Conservation (phyloP, 2,329 filamentous ascomycete genomes). For the Cladosporium cucumerinum region DNA sequence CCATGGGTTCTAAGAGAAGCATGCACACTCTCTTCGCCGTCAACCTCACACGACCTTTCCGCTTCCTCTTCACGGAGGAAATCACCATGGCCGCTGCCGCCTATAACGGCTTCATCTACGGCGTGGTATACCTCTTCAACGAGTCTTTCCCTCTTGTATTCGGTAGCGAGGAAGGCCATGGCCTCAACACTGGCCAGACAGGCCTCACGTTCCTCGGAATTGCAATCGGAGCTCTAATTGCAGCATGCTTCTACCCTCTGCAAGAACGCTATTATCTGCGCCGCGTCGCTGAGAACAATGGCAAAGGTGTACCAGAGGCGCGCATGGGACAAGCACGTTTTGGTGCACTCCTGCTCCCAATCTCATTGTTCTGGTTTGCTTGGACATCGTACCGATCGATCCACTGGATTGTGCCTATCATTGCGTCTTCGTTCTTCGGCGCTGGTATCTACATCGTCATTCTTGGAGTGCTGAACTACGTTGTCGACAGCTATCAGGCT, state of each 20-base stretch:
- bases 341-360: conserved; percentile 24
- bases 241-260: conserved; percentile 40
- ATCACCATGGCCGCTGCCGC: conserved; percentile 47
- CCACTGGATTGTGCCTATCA: conserved; percentile 38
- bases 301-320: conserved; percentile 31
- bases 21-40: conserved; percentile 42
- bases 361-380: conserved; percentile 32
- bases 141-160: conserved; percentile 48
- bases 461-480: conserved; percentile 49
- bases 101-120: conserved; percentile 51
- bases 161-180: conserved; percentile 39
- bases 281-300: conserved; percentile 22
- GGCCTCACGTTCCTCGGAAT: conserved; percentile 31
- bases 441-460: conserved; percentile 45
- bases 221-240: conserved; percentile 39
- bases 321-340: conserved; percentile 26
- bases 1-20: conserved; percentile 22
- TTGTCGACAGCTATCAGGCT: conserved; percentile 48
- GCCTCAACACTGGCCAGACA: conserved; percentile 40
- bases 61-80: conserved; percentile 46
- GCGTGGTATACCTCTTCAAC: conserved; percentile 50
- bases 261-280: conserved; percentile 43
- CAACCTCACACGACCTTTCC: conserved; percentile 47
- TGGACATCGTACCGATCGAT: conserved; percentile 38
- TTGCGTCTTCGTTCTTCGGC: conserved; percentile 31